These are phyloP conservation scores for Cystofilobasidium ferigula DNA, from an alignment of 768 basidiomycete genomes.

Conservation along the genomic window DNA sequence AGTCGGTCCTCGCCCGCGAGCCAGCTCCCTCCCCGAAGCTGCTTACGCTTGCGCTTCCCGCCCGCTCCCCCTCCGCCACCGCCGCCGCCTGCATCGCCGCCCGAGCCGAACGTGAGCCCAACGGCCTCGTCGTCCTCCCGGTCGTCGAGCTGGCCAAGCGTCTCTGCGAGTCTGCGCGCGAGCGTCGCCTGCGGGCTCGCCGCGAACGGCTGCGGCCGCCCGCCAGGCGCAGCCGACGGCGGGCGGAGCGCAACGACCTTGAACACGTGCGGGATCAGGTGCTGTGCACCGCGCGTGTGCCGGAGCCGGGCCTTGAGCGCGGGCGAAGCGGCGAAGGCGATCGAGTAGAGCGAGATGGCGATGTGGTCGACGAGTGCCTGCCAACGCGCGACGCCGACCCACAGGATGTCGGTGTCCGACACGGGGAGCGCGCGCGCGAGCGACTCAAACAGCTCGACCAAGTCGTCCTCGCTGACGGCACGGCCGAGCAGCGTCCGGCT, in stretches of 20 bases:
- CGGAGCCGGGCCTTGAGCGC: constrained; percentile 62
- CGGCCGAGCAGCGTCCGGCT: constrained; percentile 60
- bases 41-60: constrained; percentile 1
- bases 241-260: too few relatives aligned
- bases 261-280: constrained; percentile 50
- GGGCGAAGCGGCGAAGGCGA: constrained; percentile 71
- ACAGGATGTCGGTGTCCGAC: constrained; percentile 55
- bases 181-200: constrained; percentile 34
- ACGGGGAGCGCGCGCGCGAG: constrained; percentile 78
- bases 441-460: constrained; percentile 55
- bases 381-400: constrained; percentile 49
- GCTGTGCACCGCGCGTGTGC: constrained; percentile 45
- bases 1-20: constrained; percentile 53
- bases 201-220: constrained; percentile 14
- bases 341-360: constrained; percentile 70
- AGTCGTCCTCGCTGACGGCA: constrained; percentile 34
- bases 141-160: constrained; percentile 37
- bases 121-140: constrained; percentile 10
- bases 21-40: constrained; percentile 37
- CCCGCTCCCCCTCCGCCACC: neutral
- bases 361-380: constrained; percentile 67
- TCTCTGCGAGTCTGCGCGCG: constrained; percentile 37
- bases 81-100: too few relatives aligned
- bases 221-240: constrained; percentile 28
- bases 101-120: constrained; percentile 6